Percentiles rank a stretch among this genome's conserved stretches.
Evolutionary conservation across 1,284 basidiomycete species (phyloP).

Genomic region (Leccinum glutinopallens): DNA sequence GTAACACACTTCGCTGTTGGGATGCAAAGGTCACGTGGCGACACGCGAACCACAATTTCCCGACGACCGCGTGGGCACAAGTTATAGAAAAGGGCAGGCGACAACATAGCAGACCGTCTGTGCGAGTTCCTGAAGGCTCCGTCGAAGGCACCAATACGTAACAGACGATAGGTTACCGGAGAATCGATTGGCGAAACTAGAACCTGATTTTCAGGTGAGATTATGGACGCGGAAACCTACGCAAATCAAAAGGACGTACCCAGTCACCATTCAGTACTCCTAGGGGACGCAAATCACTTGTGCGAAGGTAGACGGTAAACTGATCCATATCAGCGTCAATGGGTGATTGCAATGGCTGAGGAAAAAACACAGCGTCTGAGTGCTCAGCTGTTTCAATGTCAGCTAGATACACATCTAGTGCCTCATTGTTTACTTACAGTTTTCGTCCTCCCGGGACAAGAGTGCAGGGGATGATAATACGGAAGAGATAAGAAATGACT

Average conservation of each 20-base stretch:
- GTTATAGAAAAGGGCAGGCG: constrained; percentile 27
- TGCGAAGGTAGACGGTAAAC: constrained; percentile 56
- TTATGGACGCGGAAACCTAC: constrained; percentile 4
- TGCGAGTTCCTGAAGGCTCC: constrained; percentile 38
- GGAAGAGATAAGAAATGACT: constrained; percentile 61
- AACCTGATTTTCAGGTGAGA: constrained; percentile 23
- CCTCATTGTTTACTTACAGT: constrained; percentile 18
- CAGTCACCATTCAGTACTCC: constrained; percentile 88
- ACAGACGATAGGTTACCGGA: constrained; percentile 46
- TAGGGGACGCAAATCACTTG: constrained; percentile 67
- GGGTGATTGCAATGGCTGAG: constrained; percentile 37
- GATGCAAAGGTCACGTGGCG: constrained; percentile 46
- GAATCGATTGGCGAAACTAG: constrained; percentile 30
- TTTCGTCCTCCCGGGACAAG: constrained; percentile 16
- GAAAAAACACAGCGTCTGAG: constrained; percentile 27
- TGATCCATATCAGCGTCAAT: constrained; percentile 45
- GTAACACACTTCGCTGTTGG: constrained; percentile 77
- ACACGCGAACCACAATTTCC: constrained; percentile 41
- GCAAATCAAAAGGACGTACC: constrained; percentile 51
- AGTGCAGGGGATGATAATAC: constrained; percentile 22
- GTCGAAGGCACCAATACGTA: constrained; percentile 61
- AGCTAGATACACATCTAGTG: neutral
- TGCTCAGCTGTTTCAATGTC: constrained; percentile 8
- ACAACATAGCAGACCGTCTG: constrained; percentile 42
- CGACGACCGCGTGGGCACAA: constrained; percentile 24